Percentiles rank a stretch among this genome's conserved stretches.
Evolutionary conservation across 176 grass and related monocot genomes (phyloP).

Genomic region (Triticum urartu): DNA sequence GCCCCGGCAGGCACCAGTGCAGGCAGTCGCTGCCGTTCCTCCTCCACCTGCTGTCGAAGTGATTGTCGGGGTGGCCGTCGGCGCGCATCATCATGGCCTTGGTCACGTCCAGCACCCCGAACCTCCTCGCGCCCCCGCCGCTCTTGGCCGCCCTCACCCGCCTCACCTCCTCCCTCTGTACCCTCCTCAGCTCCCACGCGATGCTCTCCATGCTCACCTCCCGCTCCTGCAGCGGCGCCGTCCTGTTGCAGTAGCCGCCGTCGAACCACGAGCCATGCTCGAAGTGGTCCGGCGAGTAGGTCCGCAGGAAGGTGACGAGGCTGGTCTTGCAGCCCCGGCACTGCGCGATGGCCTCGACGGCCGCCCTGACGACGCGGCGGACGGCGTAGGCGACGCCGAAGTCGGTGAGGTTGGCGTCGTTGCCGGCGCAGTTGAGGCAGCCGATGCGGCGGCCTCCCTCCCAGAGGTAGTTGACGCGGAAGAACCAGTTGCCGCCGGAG

Average conservation of each 20-base stretch:
- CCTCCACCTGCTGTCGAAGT: slow-evolving; percentile 51
- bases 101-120: slow-evolving; percentile 74
- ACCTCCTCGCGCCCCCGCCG: slow-evolving; percentile 5
- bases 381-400: slow-evolving; percentile 30
- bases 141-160: slow-evolving; percentile 7
- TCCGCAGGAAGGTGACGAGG: slow-evolving; percentile 46
- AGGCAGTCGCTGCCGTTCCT: slow-evolving; percentile 69
- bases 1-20: slow-evolving; percentile 79
- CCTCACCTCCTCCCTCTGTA: slow-evolving; percentile 58
- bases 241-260: slow-evolving; percentile 61
- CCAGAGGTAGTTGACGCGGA: slow-evolving; percentile 51
- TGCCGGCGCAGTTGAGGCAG: slow-evolving; percentile 43
- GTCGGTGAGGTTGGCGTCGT: slow-evolving; percentile 21
- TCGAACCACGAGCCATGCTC: slow-evolving; percentile 62
- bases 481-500: slow-evolving; percentile 77
- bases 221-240: slow-evolving; percentile 40
- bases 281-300: slow-evolving; percentile 64
- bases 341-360: slow-evolving; percentile 28
- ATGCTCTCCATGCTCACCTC: slow-evolving; percentile 10
- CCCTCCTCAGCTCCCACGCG: slow-evolving; percentile 50
- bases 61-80: slow-evolving; percentile 65
- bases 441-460: slow-evolving; percentile 36
- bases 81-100: slow-evolving; percentile 90
- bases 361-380: slow-evolving; percentile 34
- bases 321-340: slow-evolving; percentile 34